Evolutionary conservation across 2,329 filamentous ascomycete genomes (phyloP), one percentile per base, ranked within the genome.

Genomic region (Penicillium palitans): DNA sequence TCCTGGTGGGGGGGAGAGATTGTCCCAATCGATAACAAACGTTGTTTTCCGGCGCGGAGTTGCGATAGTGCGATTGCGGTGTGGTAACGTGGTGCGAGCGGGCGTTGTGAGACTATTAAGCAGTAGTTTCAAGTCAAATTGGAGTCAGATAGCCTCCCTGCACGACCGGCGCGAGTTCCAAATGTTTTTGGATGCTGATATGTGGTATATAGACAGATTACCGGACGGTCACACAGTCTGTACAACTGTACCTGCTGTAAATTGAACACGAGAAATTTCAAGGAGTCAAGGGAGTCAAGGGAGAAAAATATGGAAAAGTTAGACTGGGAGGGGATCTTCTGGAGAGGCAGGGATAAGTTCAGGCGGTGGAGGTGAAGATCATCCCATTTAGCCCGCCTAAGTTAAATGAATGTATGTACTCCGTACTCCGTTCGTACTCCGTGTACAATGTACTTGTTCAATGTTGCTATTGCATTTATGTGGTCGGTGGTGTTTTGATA

Each of bases 341-440:
- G 52, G 44, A 57, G 52, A 65, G 61, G 64, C 56, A 67, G 60
- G 64, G 66, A 66, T 62, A 52, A 64, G 45, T 49, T 57, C 60
- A 60, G 64, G 66, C 64, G 66, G 66, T 66, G 64, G 63, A 63
- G 58, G 41, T 48, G 63, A 58, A 63, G 57, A 64, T 67, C 61
- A 62, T 53, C 46, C 42, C 46, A 37, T 46, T 47, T 37, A 7
- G 17, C 33, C 31, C 31, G 31, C 39, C 39, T 2, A 44, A 33
- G 8, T 37, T 25, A 17, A 37, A 17, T 24, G 6, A 35, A 17
- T 24, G 19, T n/a, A 48, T 24, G 29, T 35, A 37, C 31, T 29
- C 42, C 42, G 40, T 24, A 42, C 39, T 44, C 24, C 41, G 41
- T 9, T 24, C 15, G 41, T 39, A 39, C 4, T 45, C 42, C 9